Evolutionary conservation across 495 filamentous ascomycete species (phyloP).

Genomic region (Amniculicola lignicola): DNA sequence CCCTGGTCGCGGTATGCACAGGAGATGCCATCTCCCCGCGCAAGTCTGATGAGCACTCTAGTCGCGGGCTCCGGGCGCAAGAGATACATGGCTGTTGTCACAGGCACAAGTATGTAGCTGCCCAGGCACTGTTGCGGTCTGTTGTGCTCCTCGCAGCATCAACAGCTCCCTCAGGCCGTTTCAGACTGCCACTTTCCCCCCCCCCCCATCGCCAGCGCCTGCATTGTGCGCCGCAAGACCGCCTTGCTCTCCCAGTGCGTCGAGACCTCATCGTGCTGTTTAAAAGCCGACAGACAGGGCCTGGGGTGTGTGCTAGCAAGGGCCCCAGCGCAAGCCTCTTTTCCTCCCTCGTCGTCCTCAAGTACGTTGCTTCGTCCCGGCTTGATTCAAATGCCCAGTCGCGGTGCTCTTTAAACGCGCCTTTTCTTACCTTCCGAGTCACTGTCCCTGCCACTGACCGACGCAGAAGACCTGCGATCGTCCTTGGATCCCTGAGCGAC

Average conservation of each 20-base stretch:
- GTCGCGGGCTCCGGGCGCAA: slow-evolving; percentile 15
- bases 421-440: slow-evolving; percentile 1
- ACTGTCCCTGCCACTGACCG: slow-evolving; percentile 2
- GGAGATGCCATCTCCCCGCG: slow-evolving; percentile 16
- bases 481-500: slow-evolving; percentile 16
- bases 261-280: slow-evolving; percentile 19
- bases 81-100: slow-evolving; percentile 29
- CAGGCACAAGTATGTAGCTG: slow-evolving; percentile 21
- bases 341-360: slow-evolving; percentile 15
- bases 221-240: slow-evolving; percentile 18
- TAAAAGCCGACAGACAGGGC: slow-evolving; percentile 26
- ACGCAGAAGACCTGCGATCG: slow-evolving; percentile 21
- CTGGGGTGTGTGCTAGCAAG: slow-evolving; percentile 31
- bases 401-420: slow-evolving; percentile 18
- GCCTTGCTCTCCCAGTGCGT: slow-evolving; percentile 13
- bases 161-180: slow-evolving; percentile 26
- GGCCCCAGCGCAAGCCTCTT: slow-evolving; percentile 23
- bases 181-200: slow-evolving; percentile 15
- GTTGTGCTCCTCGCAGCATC: slow-evolving; percentile 27
- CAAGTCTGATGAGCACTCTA: slow-evolving; percentile 20
- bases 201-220: slow-evolving; percentile 3
- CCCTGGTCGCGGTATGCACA: slow-evolving; percentile 12
- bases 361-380: too few relatives aligned
- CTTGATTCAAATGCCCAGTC: slow-evolving; percentile 21
- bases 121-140: slow-evolving; percentile 21